Percentiles rank a stretch among this genome's conserved stretches.
Evolutionary conservation across 2,329 filamentous ascomycete species (phyloP).

Genomic region (Alternaria arborescens): DNA sequence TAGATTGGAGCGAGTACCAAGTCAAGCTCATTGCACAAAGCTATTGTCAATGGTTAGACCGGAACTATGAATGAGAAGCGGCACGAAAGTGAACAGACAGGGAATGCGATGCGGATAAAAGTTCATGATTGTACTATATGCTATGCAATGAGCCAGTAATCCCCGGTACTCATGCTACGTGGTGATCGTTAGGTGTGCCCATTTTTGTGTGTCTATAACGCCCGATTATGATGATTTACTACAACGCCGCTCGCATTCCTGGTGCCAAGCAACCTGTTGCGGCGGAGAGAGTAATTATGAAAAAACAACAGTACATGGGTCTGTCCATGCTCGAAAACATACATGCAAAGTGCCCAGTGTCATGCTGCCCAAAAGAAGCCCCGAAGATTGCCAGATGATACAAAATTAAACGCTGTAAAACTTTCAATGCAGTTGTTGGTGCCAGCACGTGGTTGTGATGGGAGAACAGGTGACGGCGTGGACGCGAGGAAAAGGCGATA

Average conservation of each 20-base stretch:
- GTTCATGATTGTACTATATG: slow-evolving; percentile 13
- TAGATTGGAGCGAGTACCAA: not conserved
- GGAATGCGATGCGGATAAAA: not conserved
- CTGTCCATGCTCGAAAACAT: slow-evolving; percentile 15
- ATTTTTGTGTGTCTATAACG: slow-evolving; percentile 19
- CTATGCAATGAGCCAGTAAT: slow-evolving; percentile 10
- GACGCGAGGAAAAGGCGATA: slow-evolving; percentile 17
- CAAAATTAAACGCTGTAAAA: slow-evolving; percentile 37
- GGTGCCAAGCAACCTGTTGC: slow-evolving; percentile 15
- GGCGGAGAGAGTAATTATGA: slow-evolving; percentile 6
- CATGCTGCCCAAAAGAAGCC: slow-evolving; percentile 17
- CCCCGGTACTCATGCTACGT: slow-evolving; percentile 8
- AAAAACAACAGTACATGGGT: slow-evolving; percentile 9
- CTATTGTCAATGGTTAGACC: not conserved
- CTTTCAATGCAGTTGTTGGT: slow-evolving; percentile 33
- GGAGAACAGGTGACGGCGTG: slow-evolving; percentile 33
- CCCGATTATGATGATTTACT: slow-evolving; percentile 17
- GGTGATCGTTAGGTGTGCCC: slow-evolving; percentile 15
- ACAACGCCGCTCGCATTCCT: slow-evolving; percentile 15
- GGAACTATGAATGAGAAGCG: not conserved
- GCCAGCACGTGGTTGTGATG: slow-evolving; percentile 25
- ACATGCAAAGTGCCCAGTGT: slow-evolving; percentile 20
- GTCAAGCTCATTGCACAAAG: not conserved
- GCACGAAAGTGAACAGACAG: not conserved
- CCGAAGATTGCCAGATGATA: slow-evolving; percentile 28